A percentile compares a stretch with the other conserved stretches of the same genome.
These are phyloP conservation scores for Colletotrichum chlorophyti DNA, from an alignment of 2,329 filamentous ascomycete genomes.

Conservation along the genomic window DNA sequence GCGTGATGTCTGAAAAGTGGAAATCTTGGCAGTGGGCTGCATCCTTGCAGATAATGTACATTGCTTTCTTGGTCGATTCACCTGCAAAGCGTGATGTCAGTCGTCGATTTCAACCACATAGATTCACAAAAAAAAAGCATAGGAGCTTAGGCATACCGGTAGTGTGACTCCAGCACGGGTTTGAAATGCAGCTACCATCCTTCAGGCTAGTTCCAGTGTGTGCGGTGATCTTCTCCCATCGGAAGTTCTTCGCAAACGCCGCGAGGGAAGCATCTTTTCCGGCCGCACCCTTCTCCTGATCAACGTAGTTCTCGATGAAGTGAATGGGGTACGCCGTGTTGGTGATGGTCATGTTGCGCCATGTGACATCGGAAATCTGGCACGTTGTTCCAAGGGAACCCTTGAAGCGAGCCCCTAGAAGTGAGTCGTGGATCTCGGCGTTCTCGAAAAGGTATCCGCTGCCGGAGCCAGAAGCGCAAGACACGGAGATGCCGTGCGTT, in stretches of 20 bases:
- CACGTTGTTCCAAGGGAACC: slow-evolving; percentile 13
- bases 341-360: slow-evolving; percentile 17
- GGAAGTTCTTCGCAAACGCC: slow-evolving; percentile 12
- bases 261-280: slow-evolving; percentile 11
- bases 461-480: neutral
- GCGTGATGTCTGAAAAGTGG: slow-evolving; percentile 9
- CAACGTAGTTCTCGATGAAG: slow-evolving; percentile 21
- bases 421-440: slow-evolving; percentile 5
- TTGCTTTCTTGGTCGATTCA: slow-evolving; percentile 1
- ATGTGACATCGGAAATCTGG: slow-evolving; percentile 10
- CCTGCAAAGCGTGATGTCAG: neutral
- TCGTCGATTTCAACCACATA: too few species aligned
- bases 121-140: too few species aligned
- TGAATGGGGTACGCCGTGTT: slow-evolving; percentile 15
- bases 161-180: slow-evolving; percentile 14
- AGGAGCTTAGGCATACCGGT: neutral
- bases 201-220: slow-evolving; percentile 1
- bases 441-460: slow-evolving; percentile 14
- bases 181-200: slow-evolving; percentile 8
- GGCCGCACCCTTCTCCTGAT: slow-evolving; percentile 11
- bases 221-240: slow-evolving; percentile 9
- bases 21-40: slow-evolving; percentile 14
- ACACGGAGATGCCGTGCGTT: slow-evolving; percentile 11
- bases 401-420: slow-evolving; percentile 14
- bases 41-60: slow-evolving; percentile 21